Base-by-base conservation (phyloP, 805 yeast species). In the Candida maesae region DNA sequence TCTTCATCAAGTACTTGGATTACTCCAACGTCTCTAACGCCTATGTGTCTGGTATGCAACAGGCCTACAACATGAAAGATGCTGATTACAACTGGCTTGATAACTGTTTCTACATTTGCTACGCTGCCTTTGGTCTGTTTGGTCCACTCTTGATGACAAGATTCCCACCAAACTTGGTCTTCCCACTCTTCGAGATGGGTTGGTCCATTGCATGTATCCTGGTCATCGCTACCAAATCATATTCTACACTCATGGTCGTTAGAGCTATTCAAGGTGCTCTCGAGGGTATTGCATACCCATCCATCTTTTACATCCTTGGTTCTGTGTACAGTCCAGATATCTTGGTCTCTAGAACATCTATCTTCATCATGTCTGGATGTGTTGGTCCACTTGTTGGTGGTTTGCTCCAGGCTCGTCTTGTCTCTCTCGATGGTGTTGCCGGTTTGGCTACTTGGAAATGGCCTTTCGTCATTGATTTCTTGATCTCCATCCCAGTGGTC, bases 21-120 rank as follows among this genome's bases (percentile, higher is more conserved):
- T 36, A 42, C 17, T 24, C 48, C 14, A 48, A 50, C 28, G 33
- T 50, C 18, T 35, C 72, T 40, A 76, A 78, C 51, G 85, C 84
- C 1, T 79, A 78, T 48, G 75, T 75, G 24, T 67, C 77, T 17
- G 80, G 82, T 9, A 67, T 81, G 73, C 60, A 69, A 45, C 76
- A 71, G 50, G 76, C 65, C 25, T 61, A 78, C 33, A 63, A 65
- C 4, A 68, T 81, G 67, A 26, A 37, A 32, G 45, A 38, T 19
- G 38, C 31, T 18, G 45, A 42, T 19, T 42, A 42, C 33, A 42
- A 42, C 45, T 42, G 41, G 42, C 39, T 42, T 10, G 45, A 36
- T 21, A 42, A 37, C 45, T 37, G 35, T 16, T 42, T 42, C 29
- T 37, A 42, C 29, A 42, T 42, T 32, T 28, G 27, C 33, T 42